Percentiles rank a stretch among this genome's conserved stretches.
Conservation (phyloP, 2,329 filamentous ascomycete species). For the Phoma sp. region DNA sequence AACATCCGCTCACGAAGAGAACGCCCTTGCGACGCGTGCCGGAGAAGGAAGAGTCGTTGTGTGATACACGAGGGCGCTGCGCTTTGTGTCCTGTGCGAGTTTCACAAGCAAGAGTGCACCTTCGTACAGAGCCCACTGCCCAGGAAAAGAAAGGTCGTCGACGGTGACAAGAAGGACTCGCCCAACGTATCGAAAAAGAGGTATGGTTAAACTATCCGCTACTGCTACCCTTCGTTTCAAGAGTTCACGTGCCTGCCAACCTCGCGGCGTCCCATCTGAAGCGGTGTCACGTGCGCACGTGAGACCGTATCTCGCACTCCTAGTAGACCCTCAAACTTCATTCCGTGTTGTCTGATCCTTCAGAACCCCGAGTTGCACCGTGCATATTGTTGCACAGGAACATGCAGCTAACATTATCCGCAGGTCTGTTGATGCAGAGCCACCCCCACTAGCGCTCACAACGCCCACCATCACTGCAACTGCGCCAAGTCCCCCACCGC, state of each 20-base stretch:
- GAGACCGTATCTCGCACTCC: conserved; percentile 7
- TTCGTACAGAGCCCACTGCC: conserved; percentile 78
- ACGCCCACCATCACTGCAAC: conserved; percentile 51
- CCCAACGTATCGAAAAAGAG: conserved; percentile 68
- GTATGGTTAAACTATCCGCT: conserved; percentile 59
- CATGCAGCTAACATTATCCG: conserved; percentile 35
- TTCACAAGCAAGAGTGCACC: conserved; percentile 80
- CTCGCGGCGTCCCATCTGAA: conserved; percentile 14
- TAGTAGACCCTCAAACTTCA: background rate
- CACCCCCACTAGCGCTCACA: conserved; percentile 49
- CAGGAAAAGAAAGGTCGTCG: conserved; percentile 79
- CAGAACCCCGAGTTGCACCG: background rate
- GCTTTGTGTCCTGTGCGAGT: conserved; percentile 78
- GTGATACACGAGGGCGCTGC: conserved; percentile 78
- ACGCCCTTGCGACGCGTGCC: conserved; percentile 70
- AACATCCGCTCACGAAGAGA: conserved; percentile 52
- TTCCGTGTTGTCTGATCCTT: background rate
- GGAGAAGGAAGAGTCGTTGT: conserved; percentile 76
- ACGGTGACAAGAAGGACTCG: conserved; percentile 66
- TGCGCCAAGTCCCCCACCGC: conserved; percentile 46
- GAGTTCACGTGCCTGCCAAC: conserved; percentile 18
- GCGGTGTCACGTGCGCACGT: conserved; percentile 34
- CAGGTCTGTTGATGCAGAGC: conserved; percentile 50
- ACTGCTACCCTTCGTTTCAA: conserved; percentile 17
- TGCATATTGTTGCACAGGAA: conserved; percentile 9